Percentiles rank a stretch among this genome's conserved stretches.
These are phyloP conservation scores for Avena insularis DNA, from an alignment of 176 grass and related monocot species.

Conservation along the genomic window DNA sequence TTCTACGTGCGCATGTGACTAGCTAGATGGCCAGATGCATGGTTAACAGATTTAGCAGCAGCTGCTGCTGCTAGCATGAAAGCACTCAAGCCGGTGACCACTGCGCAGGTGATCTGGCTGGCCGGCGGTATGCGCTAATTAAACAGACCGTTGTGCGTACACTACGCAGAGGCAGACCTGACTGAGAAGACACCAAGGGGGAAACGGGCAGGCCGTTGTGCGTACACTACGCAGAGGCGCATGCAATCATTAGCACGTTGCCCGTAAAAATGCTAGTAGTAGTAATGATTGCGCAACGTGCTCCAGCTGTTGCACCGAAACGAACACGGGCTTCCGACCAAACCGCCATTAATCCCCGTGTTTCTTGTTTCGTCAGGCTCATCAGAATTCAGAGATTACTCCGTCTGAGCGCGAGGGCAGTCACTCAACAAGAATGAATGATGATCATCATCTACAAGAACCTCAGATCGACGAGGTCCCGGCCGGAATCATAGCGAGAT, in stretches of 20 bases:
- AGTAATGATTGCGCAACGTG: slow-evolving; percentile 49
- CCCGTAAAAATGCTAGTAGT: background rate
- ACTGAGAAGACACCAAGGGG: background rate
- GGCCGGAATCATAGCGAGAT: slow-evolving; percentile 16
- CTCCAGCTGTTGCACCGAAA: slow-evolving; percentile 31
- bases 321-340: slow-evolving; percentile 59
- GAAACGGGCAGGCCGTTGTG: background rate
- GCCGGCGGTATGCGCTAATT: background rate
- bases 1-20: background rate
- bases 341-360: slow-evolving; percentile 37
- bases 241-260: background rate
- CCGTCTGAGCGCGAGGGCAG: background rate
- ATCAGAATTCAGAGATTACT: slow-evolving; percentile 20
- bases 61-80: background rate
- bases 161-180: background rate
- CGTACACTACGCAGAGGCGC: too few species aligned
- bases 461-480: slow-evolving; percentile 21
- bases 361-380: slow-evolving; percentile 8
- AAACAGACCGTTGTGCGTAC: background rate
- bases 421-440: slow-evolving; percentile 2
- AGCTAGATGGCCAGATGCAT: background rate
- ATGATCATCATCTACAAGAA: background rate
- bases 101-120: background rate
- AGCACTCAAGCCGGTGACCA: background rate
- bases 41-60: slow-evolving; percentile 18